A percentile compares a stretch with the other conserved stretches of the same genome.
These are phyloP conservation scores for Lepiota venenata DNA, from an alignment of 768 basidiomycete species.

Conservation along the genomic window DNA sequence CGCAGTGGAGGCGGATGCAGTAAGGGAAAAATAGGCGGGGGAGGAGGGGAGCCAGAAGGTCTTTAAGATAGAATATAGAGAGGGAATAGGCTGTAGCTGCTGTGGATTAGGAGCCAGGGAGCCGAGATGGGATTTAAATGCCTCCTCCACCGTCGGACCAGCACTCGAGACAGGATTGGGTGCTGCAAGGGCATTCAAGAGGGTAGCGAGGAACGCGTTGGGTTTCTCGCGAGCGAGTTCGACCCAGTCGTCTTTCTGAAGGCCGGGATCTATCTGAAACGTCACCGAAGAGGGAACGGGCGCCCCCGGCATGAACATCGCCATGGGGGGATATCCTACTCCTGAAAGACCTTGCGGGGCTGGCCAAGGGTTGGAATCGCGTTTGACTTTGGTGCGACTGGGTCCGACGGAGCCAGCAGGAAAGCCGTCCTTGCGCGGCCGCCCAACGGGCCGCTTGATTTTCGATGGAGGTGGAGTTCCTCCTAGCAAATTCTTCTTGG, in stretches of 20 bases:
- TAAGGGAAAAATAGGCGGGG: slow-evolving; percentile 72
- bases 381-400: slow-evolving; percentile 29
- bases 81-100: slow-evolving; percentile 54
- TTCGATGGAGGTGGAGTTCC: slow-evolving; percentile 36
- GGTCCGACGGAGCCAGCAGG: slow-evolving; percentile 71
- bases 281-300: slow-evolving; percentile 28
- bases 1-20: slow-evolving; percentile 64
- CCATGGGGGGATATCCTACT: slow-evolving; percentile 10
- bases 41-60: slow-evolving; percentile 85
- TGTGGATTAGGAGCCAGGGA: slow-evolving; percentile 53
- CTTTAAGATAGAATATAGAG: slow-evolving; percentile 72
- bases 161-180: slow-evolving; percentile 60
- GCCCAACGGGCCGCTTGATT: slow-evolving; percentile 74
- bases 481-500: slow-evolving; percentile 55
- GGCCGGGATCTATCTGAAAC: slow-evolving; percentile 48
- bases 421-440: slow-evolving; percentile 78
- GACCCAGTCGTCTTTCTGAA: slow-evolving; percentile 63
- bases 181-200: slow-evolving; percentile 55
- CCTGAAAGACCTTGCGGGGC: slow-evolving; percentile 11
- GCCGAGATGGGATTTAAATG: slow-evolving; percentile 73
- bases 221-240: slow-evolving; percentile 54
- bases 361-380: slow-evolving; percentile 12
- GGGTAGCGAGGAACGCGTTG: slow-evolving; percentile 51
- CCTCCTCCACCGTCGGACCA: slow-evolving; percentile 68
- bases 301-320: slow-evolving; percentile 13